Base-by-base conservation (phyloP, 495 filamentous ascomycete species). In the Tetracladium marchalianum region DNA sequence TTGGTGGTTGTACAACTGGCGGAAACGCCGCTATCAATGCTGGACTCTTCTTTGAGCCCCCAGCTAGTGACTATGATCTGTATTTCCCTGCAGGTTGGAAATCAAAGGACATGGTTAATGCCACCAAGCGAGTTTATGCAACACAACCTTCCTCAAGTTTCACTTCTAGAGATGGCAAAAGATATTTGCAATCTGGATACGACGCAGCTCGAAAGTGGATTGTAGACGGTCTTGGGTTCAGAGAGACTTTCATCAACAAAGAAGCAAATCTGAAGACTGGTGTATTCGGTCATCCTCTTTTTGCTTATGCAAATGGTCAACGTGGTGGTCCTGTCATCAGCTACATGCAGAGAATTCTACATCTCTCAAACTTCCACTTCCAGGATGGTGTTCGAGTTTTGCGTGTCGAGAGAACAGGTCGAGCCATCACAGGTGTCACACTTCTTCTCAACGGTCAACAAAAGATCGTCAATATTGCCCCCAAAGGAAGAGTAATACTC, bases 81-180 rank as follows among this genome's bases (percentile, higher is more conserved):
- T 75, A 75, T 44, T 79, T 77, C 58, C 78, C 77, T 5, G 43
- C 60, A 31, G 76, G 73, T 5, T 82, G 78, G 78, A 76, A 80
- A 58, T 67, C 68, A 39, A 62, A 64, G 7, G 73, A 80, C 49
- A 62, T 80, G 40, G 55, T 63, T 47, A 55, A 57, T 39, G 69
- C 77, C 8, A 68, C 70, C 9, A 56, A 65, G 5, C 63, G 68
- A 16, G 66, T 77, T 1, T 75, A 77, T 50, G 44, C 58, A 24
- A 73, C 63, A 35, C 76, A 75, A 43, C 65, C 72, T 9, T 76
- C 75, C 13, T 75, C 72, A n/a, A 70, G 66, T 31, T 53, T 58
- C 16, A 75, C 76, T 34, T 80, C 76, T 0, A 53, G 53, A 7
- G 75, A 82, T 56, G 71, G 70, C 22, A 63, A 72, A 43, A 62